Percentiles rank a stretch among this genome's conserved stretches.
phyloP scores from a whole-genome alignment of 176 grass and related monocot genomes.

The Paspalum notatum region DNA sequence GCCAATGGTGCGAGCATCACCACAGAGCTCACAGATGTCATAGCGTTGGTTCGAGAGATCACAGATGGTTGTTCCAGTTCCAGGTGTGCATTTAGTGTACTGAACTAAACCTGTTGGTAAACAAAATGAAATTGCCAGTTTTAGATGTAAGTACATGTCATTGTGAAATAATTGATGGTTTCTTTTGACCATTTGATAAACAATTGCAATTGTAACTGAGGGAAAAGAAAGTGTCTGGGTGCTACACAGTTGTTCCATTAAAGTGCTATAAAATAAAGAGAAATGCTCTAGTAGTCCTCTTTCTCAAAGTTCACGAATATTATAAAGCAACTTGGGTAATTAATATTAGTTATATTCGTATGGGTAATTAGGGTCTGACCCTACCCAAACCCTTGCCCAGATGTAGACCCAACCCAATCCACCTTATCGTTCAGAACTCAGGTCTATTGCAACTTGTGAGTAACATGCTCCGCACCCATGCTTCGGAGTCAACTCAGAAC shows the following conservation, averaged over 20 bases:
- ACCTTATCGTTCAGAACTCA: too few relatives aligned
- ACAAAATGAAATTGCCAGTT: neutral
- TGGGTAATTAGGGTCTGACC: too few relatives aligned
- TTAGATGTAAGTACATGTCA: constrained; percentile 17
- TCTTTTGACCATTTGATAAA: neutral
- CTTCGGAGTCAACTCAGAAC: too few relatives aligned
- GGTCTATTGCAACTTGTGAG: too few relatives aligned
- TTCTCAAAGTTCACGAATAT: too few relatives aligned
- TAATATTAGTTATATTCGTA: too few relatives aligned
- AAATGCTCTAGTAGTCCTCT: too few relatives aligned
- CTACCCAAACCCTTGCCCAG: too few relatives aligned
- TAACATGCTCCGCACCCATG: too few relatives aligned
- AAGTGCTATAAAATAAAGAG: neutral
- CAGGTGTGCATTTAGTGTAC: constrained; percentile 50
- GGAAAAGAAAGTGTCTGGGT: neutral
- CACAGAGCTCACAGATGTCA: constrained; percentile 56
- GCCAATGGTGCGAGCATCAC: constrained; percentile 50
- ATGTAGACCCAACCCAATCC: too few relatives aligned
- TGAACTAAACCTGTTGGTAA: constrained; percentile 33
- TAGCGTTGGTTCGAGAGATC: constrained; percentile 47
- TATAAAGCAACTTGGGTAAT: too few relatives aligned
- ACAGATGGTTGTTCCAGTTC: constrained; percentile 27
- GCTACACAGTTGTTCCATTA: neutral
- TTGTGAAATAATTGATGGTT: constrained; percentile 6
- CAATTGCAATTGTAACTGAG: neutral